Conservation (phyloP, 2,329 filamentous ascomycete genomes). For the Malbranchea zuffiana region DNA sequence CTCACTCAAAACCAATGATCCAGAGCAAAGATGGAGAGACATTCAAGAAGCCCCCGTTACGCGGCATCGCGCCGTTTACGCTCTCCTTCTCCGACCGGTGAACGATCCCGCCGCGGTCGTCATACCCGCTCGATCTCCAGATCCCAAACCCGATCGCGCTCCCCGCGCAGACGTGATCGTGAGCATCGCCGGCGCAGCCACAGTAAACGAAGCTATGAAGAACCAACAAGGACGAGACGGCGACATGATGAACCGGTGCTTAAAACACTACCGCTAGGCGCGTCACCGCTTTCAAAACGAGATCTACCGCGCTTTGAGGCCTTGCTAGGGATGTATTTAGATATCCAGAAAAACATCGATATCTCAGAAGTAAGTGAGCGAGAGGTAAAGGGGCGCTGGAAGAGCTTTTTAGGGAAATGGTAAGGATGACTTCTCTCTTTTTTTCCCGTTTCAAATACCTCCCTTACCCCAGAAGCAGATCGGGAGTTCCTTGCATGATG, state of each 20-base stretch:
- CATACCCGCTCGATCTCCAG: background rate
- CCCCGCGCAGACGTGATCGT: constrained; percentile 22
- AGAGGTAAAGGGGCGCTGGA: constrained; percentile 79
- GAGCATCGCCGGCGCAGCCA: constrained; percentile 29
- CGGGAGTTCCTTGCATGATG: too few relatives aligned
- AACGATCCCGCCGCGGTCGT: background rate
- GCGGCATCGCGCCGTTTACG: too few relatives aligned
- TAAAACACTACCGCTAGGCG: constrained; percentile 51
- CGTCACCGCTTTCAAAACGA: constrained; percentile 54
- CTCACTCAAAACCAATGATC: too few relatives aligned
- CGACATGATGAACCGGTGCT: constrained; percentile 15
- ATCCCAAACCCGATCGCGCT: constrained; percentile 14
- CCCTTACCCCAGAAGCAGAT: too few relatives aligned
- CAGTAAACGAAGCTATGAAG: constrained; percentile 7
- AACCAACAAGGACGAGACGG: constrained; percentile 7
- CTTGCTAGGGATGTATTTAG: constrained; percentile 73
- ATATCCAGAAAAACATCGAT: constrained; percentile 70
- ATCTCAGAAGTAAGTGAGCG: constrained; percentile 58
- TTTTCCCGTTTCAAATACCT: background rate
- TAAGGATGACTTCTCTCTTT: constrained; percentile 29
- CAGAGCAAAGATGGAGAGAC: too few relatives aligned
- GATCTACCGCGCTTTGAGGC: constrained; percentile 57
- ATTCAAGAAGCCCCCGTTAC: too few relatives aligned
- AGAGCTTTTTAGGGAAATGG: constrained; percentile 86
- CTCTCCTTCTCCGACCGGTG: too few relatives aligned